These are phyloP conservation scores for Geosiphon pyriformis DNA, from an alignment of 192 early-diverging fungal species.

Conservation along the genomic window DNA sequence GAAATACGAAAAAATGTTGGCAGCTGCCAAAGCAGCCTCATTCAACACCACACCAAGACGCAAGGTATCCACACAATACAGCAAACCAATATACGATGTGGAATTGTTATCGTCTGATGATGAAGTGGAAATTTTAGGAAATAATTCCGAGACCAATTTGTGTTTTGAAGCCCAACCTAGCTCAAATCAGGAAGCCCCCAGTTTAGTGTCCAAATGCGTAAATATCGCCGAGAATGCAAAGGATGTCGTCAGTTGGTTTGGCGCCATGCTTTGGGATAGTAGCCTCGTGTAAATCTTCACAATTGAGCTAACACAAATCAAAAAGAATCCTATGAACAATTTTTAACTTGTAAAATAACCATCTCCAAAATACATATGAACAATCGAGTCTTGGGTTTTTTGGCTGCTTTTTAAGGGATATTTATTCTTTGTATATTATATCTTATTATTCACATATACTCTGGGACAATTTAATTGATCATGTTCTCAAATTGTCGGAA, in stretches of 20 bases:
- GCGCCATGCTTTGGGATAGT: constrained; percentile 23
- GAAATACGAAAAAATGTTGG: background rate
- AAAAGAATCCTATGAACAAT: too few relatives aligned
- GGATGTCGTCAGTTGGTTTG: constrained; percentile 22
- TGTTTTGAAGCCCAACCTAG: background rate
- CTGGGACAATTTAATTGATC: too few relatives aligned
- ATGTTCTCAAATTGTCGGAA: too few relatives aligned
- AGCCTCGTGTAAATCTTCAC: constrained; percentile 20
- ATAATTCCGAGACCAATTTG: background rate
- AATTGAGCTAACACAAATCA: too few relatives aligned
- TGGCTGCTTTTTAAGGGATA: too few relatives aligned
- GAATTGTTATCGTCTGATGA: background rate
- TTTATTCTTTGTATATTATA: too few relatives aligned
- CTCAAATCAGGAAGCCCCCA: background rate
- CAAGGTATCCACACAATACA: background rate
- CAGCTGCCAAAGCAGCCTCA: too few relatives aligned
- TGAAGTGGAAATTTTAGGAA: background rate
- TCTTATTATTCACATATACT: too few relatives aligned
- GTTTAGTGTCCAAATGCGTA: constrained; percentile 9
- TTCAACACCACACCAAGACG: background rate
- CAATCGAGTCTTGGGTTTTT: too few relatives aligned
- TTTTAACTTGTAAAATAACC: too few relatives aligned
- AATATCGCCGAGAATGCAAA: constrained; percentile 18
- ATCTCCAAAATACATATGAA: too few relatives aligned
- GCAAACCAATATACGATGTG: background rate